Conservation (phyloP, 192 early-diverging fungal genomes). For the Backusella sp. region DNA sequence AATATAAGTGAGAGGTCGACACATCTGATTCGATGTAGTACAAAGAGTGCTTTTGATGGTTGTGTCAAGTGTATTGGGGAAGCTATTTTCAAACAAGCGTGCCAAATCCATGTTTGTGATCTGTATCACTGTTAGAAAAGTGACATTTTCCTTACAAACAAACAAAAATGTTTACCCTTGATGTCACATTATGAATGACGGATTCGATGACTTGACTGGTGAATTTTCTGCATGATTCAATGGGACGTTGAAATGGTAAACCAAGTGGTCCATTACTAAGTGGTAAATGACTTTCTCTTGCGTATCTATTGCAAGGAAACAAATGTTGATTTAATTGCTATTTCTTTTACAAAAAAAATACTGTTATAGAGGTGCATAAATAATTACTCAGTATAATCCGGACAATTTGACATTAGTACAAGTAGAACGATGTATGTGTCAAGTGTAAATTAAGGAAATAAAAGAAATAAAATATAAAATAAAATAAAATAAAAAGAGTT, state of each 20-base stretch:
- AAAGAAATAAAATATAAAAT: neutral
- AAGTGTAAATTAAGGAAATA: neutral
- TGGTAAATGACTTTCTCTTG: constrained; percentile 22
- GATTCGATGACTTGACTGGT: constrained; percentile 44
- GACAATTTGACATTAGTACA: neutral
- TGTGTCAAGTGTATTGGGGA: constrained; percentile 57
- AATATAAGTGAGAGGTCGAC: constrained; percentile 56
- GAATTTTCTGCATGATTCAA: constrained; percentile 47
- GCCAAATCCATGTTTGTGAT: constrained; percentile 54
- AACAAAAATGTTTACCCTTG: constrained; percentile 15
- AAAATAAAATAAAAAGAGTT: no score
- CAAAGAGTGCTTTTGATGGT: constrained; percentile 52
- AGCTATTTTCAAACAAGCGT: constrained; percentile 59
- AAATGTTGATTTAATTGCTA: neutral
- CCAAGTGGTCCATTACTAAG: constrained; percentile 18
- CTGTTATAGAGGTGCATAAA: neutral
- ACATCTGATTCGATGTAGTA: constrained; percentile 22
- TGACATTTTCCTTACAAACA: neutral
- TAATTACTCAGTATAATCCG: neutral
- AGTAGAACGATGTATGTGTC: neutral
- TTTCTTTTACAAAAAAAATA: neutral
- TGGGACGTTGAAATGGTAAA: constrained; percentile 41
- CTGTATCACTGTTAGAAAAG: constrained; percentile 8
- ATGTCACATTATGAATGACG: constrained; percentile 38
- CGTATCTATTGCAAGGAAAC: constrained; percentile 11